Evolutionary conservation across 345 rosid genomes (phyloP), one percentile per base, ranked within the genome.

Genomic region (Turnera subulata): DNA sequence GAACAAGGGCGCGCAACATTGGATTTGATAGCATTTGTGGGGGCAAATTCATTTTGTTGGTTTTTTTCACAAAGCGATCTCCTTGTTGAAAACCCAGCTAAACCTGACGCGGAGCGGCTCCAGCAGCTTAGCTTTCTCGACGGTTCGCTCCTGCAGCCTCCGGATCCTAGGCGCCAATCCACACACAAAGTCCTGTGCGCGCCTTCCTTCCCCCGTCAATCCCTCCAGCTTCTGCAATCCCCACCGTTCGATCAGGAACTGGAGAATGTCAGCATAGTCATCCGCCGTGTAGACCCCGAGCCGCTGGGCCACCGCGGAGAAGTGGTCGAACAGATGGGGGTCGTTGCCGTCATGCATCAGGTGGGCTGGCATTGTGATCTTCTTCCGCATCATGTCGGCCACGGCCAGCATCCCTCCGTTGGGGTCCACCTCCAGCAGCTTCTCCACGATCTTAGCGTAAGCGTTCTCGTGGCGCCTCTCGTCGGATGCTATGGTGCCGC

Each of bases 401-500:
- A 92, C 79, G 16, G 92, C 82, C 58, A 68, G 4, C 50, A 91
- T 82, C 0, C 92, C 74, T 38, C 88, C 94, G 37, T 89, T 78
- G 16, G 98, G 95, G 68, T 91, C 98, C 5, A 91, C 72, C 76
- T 91, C 96, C 12, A 85, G 74, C 20, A 91, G 92, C 79, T 91
- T 91, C 42, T 84, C 94, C 48, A 82, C 85, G 42, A 88, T 85
- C 82, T 84, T 85, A 56, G 91, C 83, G 79, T 91, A 91, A 19
- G 97, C 97, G 0, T 91, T 87, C 67, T 91, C 98, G 13, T 91
- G 98, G 46, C 98, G 95, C 79, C 82, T 91, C 74, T 91, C 98
- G 21, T 91, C 98, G 13, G 95, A 61, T 1, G 98, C 98, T 50
- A 91, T 91, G 10, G 69, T 81, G 15, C 98, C 98, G 40, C 98